Percentiles rank a stretch among this genome's conserved stretches.
These are phyloP conservation scores for Suzukiozyma palmioleophila DNA, from an alignment of 1,139 yeast species.

Conservation along the genomic window DNA sequence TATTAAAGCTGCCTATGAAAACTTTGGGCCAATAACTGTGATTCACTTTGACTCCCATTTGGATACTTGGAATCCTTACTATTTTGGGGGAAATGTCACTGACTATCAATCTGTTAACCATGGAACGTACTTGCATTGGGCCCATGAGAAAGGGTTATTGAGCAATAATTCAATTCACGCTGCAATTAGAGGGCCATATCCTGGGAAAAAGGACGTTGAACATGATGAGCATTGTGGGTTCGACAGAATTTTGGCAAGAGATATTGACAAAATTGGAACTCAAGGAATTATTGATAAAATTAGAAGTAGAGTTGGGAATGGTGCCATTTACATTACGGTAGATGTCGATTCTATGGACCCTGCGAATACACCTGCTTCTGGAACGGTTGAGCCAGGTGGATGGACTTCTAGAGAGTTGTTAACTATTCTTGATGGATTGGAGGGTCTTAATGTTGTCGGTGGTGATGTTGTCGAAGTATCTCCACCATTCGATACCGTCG, in stretches of 20 bases:
- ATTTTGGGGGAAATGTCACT: constrained; percentile 50
- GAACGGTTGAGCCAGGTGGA: constrained; percentile 56
- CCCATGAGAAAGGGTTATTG: constrained; percentile 53
- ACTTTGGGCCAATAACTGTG: constrained; percentile 39
- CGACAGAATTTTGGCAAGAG: constrained; percentile 42
- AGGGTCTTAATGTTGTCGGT: constrained; percentile 47
- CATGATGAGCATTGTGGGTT: constrained; percentile 52
- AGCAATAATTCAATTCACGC: constrained; percentile 43
- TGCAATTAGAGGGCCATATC: constrained; percentile 52
- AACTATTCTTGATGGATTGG: constrained; percentile 43
- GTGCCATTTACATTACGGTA: constrained; percentile 47
- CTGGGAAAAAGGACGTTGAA: constrained; percentile 21
- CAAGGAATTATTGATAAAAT: constrained; percentile 36
- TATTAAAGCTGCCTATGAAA: constrained; percentile 45
- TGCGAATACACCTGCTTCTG: constrained; percentile 52
- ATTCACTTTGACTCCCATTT: constrained; percentile 57
- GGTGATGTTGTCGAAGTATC: constrained; percentile 56
- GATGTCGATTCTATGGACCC: constrained; percentile 58
- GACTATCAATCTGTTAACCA: constrained; percentile 51
- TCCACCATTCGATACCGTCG: constrained; percentile 48
- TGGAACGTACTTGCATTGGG: constrained; percentile 55
- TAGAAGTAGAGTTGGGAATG: constrained; percentile 13
- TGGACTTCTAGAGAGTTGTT: constrained; percentile 47
- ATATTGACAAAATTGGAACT: constrained; percentile 43
- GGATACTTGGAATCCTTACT: constrained; percentile 57